phyloP scores from a whole-genome alignment of 345 rosid genomes.

The Carallia brachiata region DNA sequence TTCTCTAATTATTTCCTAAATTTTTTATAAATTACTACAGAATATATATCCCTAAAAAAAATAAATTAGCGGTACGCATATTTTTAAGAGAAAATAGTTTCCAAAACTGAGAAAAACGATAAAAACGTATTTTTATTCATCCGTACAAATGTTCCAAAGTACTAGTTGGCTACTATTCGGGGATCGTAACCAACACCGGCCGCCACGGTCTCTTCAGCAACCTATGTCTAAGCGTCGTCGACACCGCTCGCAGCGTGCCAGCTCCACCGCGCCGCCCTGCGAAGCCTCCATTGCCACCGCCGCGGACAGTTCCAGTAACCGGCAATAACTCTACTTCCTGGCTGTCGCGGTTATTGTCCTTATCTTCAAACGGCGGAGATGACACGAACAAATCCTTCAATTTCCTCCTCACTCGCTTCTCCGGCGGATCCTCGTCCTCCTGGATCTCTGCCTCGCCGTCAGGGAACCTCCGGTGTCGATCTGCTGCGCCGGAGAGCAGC shows the following conservation, averaged over 20 bases:
- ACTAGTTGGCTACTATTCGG: conserved; percentile 42
- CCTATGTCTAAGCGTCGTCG: conserved; percentile 56
- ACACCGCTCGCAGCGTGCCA: conserved; percentile 46
- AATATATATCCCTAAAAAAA: not conserved
- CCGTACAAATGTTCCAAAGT: conserved; percentile 3
- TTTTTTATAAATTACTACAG: not conserved
- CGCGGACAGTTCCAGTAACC: conserved; percentile 14
- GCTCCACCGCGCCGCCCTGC: conserved; percentile 37
- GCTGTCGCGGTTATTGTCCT: conserved; percentile 3
- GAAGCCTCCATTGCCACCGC: conserved; percentile 20
- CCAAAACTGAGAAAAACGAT: not conserved
- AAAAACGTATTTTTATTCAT: conserved; percentile 12
- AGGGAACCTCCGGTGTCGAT: conserved; percentile 35
- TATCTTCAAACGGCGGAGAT: conserved; percentile 65
- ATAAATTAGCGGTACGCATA: too few species aligned
- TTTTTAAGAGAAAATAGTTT: not conserved
- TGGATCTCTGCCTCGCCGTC: conserved; percentile 23
- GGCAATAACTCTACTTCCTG: conserved; percentile 26
- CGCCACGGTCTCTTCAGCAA: conserved; percentile 83
- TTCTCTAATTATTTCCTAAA: not conserved
- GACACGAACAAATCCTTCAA: conserved; percentile 77
- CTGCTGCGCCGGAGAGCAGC: conserved; percentile 50
- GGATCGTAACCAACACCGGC: conserved; percentile 72
- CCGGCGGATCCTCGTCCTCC: conserved; percentile 27
- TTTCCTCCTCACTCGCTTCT: conserved; percentile 49